phyloP scores from a whole-genome alignment of 2,329 filamentous ascomycete genomes.

The Rhinocladiella similis region DNA sequence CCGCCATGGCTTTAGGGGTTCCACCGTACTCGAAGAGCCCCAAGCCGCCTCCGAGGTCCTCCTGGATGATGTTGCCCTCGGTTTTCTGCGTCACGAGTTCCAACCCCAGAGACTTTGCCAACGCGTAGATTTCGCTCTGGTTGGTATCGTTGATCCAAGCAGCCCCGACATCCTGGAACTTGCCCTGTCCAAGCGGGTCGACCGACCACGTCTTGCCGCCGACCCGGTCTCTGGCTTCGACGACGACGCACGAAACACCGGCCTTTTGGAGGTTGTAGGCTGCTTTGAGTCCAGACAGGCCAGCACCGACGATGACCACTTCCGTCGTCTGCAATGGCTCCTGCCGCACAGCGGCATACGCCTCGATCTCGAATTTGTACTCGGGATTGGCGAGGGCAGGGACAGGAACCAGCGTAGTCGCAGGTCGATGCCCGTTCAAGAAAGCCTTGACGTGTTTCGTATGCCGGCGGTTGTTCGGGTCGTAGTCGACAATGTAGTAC shows the following conservation, averaged over 20 bases:
- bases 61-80: slow-evolving; percentile 44
- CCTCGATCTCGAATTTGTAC: slow-evolving; percentile 49
- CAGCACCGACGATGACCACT: slow-evolving; percentile 43
- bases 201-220: slow-evolving; percentile 43
- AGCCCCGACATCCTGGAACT: slow-evolving; percentile 53
- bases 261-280: slow-evolving; percentile 34
- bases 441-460: slow-evolving; percentile 40
- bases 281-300: slow-evolving; percentile 40
- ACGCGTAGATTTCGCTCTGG: slow-evolving; percentile 47
- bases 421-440: slow-evolving; percentile 42
- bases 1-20: slow-evolving; percentile 11
- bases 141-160: slow-evolving; percentile 62
- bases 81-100: slow-evolving; percentile 53
- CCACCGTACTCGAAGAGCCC: slow-evolving; percentile 27
- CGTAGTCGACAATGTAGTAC: slow-evolving; percentile 48
- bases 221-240: slow-evolving; percentile 46
- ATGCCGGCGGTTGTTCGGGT: slow-evolving; percentile 39
- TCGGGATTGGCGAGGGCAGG: slow-evolving; percentile 39
- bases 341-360: slow-evolving; percentile 59
- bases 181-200: slow-evolving; percentile 27
- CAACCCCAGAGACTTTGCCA: slow-evolving; percentile 36
- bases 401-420: slow-evolving; percentile 47
- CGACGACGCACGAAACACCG: slow-evolving; percentile 37
- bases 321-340: slow-evolving; percentile 41
- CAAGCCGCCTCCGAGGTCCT: slow-evolving; percentile 34